Evolutionary conservation across 148 eudicot species (phyloP).

Genomic region (Camellia sinensis): DNA sequence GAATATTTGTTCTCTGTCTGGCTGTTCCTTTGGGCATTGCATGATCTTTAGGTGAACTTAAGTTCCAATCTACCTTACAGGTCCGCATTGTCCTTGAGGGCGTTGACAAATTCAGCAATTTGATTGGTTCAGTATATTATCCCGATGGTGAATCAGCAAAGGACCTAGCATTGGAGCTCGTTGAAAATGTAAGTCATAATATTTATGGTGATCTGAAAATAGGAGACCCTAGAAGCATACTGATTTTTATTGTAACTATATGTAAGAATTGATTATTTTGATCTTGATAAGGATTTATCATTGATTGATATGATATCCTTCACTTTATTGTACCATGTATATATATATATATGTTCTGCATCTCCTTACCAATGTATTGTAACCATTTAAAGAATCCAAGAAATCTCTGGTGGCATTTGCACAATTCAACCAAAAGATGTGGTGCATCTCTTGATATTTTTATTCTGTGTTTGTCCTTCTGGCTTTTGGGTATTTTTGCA

Average conservation of each 20-base stretch:
- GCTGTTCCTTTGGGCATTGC: not conserved
- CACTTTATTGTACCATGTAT: not conserved
- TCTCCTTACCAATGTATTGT: not conserved
- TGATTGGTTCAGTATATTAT: conserved; percentile 79
- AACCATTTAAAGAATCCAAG: not conserved
- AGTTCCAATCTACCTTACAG: conserved; percentile 37
- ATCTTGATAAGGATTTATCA: not conserved
- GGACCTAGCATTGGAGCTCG: conserved; percentile 80
- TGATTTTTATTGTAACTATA: not conserved
- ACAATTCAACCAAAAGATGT: not conserved
- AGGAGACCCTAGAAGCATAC: not conserved
- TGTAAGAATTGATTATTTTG: not conserved
- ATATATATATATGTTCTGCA: not conserved
- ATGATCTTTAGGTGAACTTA: not conserved
- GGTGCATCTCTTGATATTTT: not conserved
- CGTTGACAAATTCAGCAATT: conserved; percentile 65
- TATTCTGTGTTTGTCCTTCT: not conserved
- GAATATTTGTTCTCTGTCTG: not conserved
- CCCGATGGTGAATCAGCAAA: conserved; percentile 82
- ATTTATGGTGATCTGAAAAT: not conserved
- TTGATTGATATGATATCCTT: no score
- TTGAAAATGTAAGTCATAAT: conserved; percentile 37
- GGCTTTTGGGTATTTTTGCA: not conserved
- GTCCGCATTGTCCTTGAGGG: conserved; percentile 82
- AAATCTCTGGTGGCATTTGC: not conserved